Conservation (phyloP, 2,329 filamentous ascomycete genomes). For the Pochonia chlamydosporia region DNA sequence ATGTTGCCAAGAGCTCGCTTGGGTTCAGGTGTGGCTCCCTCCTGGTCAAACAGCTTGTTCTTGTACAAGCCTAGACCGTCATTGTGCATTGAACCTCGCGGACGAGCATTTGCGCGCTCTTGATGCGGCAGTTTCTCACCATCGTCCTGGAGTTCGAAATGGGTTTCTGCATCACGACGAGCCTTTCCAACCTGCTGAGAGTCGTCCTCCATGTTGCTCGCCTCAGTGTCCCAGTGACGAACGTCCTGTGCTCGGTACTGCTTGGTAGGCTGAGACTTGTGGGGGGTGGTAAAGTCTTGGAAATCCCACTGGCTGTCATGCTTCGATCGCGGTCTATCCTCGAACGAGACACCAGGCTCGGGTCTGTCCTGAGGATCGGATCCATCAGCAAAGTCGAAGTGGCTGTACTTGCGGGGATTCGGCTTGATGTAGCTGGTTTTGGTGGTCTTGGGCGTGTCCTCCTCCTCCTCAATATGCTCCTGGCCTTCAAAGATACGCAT, state of each 20-base stretch:
- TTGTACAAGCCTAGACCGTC: slow-evolving; percentile 66
- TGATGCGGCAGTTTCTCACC: slow-evolving; percentile 50
- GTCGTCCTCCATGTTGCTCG: slow-evolving; percentile 43
- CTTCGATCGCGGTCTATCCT: slow-evolving; percentile 49
- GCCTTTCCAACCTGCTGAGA: slow-evolving; percentile 57
- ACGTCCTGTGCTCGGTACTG: slow-evolving; percentile 59
- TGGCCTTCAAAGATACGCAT: slow-evolving; percentile 58
- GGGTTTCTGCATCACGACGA: slow-evolving; percentile 72
- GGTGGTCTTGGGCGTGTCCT: slow-evolving; percentile 35
- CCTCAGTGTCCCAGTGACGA: slow-evolving; percentile 72
- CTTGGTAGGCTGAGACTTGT: slow-evolving; percentile 61
- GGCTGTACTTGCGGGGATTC: slow-evolving; percentile 73
- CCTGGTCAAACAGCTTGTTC: slow-evolving; percentile 64
- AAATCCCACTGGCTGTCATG: slow-evolving; percentile 80
- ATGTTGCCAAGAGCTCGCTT: slow-evolving; percentile 55
- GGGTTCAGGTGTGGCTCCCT: slow-evolving; percentile 35
- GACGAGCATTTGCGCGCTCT: slow-evolving; percentile 35
- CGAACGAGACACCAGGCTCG: slow-evolving; percentile 31
- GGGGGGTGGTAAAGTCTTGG: slow-evolving; percentile 78
- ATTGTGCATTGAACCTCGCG: slow-evolving; percentile 56
- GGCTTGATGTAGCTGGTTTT: slow-evolving; percentile 51
- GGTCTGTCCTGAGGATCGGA: slow-evolving; percentile 45
- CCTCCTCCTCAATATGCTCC: slow-evolving; percentile 35
- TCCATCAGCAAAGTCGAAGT: slow-evolving; percentile 76
- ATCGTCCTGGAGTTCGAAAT: slow-evolving; percentile 82